phyloP scores from a whole-genome alignment of 768 basidiomycete species.

The Boletus bicolor region DNA sequence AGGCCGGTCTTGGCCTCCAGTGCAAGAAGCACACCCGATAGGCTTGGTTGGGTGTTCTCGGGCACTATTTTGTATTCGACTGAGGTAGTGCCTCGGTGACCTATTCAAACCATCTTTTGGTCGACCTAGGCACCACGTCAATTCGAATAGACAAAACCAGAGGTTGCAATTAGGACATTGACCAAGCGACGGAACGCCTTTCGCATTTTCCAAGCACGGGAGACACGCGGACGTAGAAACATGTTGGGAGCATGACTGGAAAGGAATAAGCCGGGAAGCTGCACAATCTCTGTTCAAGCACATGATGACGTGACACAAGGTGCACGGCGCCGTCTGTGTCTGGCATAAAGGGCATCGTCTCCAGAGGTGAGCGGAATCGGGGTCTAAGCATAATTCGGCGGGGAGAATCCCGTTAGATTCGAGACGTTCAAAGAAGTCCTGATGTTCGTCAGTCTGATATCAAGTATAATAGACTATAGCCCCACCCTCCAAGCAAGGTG shows the following conservation, averaged over 20 bases:
- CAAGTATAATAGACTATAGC: neutral
- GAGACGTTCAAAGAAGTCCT: slow-evolving; percentile 20
- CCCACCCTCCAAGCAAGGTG: slow-evolving; percentile 15
- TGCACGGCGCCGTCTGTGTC: slow-evolving; percentile 5
- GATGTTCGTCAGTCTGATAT: neutral
- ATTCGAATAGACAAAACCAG: slow-evolving; percentile 22
- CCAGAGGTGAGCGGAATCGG: neutral
- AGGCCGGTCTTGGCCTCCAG: neutral
- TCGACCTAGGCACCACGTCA: slow-evolving; percentile 25
- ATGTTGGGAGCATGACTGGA: slow-evolving; percentile 18
- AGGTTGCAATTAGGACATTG: slow-evolving; percentile 21
- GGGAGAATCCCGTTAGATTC: slow-evolving; percentile 3
- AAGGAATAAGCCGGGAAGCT: slow-evolving; percentile 16
- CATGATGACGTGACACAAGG: slow-evolving; percentile 9
- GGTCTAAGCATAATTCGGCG: neutral
- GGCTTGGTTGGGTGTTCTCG: slow-evolving; percentile 15
- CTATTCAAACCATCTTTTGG: slow-evolving; percentile 4
- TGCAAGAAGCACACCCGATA: slow-evolving; percentile 15
- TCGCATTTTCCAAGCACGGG: slow-evolving; percentile 5
- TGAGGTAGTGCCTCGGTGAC: neutral
- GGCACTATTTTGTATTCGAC: neutral
- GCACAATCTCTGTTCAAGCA: slow-evolving; percentile 18
- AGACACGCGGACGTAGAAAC: slow-evolving; percentile 4
- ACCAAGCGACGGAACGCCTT: slow-evolving; percentile 5
- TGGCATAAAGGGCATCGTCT: slow-evolving; percentile 16